A percentile compares a stretch with the other conserved stretches of the same genome.
Conservation (phyloP, 2,329 filamentous ascomycete species). For the Fusarium camptoceras region DNA sequence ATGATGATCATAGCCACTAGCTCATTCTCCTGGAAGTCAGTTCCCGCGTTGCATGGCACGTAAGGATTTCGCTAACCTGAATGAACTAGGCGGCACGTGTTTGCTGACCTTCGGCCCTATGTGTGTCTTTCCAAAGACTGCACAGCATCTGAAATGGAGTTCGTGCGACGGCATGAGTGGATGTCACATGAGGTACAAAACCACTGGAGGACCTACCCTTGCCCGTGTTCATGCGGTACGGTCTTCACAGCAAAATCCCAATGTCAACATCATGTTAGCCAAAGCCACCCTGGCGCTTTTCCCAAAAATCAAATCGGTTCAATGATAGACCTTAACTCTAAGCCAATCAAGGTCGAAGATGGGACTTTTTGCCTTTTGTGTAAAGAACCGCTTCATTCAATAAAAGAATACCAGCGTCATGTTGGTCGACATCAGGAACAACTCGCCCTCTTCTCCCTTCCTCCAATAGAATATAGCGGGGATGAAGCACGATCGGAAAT, state of each 20-base stretch:
- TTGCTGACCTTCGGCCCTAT: not conserved
- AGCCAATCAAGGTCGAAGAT: fast-evolving
- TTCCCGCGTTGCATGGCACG: no score
- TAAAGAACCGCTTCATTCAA: fast-evolving
- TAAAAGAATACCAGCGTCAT: not conserved
- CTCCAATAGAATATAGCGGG: not conserved
- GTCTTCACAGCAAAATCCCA: fast-evolving
- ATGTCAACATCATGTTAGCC: not conserved
- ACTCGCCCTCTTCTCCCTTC: slow-evolving; percentile 1
- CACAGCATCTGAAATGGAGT: not conserved
- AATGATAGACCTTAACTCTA: not conserved
- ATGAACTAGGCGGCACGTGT: fast-evolving
- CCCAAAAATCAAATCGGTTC: fast-evolving
- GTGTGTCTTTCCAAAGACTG: not conserved
- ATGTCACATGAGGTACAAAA: not conserved
- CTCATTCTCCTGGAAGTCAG: fast-evolving
- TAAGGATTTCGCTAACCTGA: not conserved
- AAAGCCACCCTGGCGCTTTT: fast-evolving
- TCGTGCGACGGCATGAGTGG: not conserved
- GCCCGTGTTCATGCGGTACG: not conserved
- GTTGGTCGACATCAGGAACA: slow-evolving; percentile 10
- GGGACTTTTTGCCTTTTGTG: not conserved
- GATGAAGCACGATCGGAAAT: not conserved
- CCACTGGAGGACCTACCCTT: not conserved
- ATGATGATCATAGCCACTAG: slow-evolving; percentile 9